Conservation (phyloP, 441 rosid species). For the Arabidopsis hybrid region DNA sequence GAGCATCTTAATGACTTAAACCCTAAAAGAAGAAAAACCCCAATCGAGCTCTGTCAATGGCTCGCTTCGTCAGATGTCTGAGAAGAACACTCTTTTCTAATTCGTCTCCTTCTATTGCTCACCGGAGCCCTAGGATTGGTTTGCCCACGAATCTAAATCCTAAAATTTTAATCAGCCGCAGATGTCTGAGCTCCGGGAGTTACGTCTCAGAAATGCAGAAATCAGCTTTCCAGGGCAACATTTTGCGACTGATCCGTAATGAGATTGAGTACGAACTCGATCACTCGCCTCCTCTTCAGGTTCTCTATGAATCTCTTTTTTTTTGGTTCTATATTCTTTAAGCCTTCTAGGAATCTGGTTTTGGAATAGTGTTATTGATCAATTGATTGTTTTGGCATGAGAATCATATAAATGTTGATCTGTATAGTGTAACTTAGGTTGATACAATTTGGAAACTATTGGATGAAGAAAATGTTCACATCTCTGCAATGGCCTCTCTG, state of each 20-base stretch:
- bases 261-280: slow-evolving; percentile 71
- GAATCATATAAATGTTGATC: slow-evolving; percentile 12
- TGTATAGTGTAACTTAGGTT: neutral
- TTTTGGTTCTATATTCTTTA: neutral
- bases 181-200: slow-evolving; percentile 48
- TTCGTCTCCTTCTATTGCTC: slow-evolving; percentile 33
- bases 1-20: slow-evolving; percentile 32
- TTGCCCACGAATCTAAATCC: slow-evolving; percentile 24
- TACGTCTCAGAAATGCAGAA: slow-evolving; percentile 54
- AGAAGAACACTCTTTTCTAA: slow-evolving; percentile 43
- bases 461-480: slow-evolving; percentile 6
- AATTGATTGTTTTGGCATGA: neutral
- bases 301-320: neutral
- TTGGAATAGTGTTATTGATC: neutral
- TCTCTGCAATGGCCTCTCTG: slow-evolving; percentile 1
- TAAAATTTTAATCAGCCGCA: slow-evolving; percentile 15
- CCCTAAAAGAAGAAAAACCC: slow-evolving; percentile 35
- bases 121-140: slow-evolving; percentile 16
- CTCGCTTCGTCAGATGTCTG: slow-evolving; percentile 49
- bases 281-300: slow-evolving; percentile 57
- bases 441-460: neutral
- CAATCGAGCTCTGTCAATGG: slow-evolving; percentile 34
- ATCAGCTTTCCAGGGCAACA: neutral
- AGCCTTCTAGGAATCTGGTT: slow-evolving; percentile 19
- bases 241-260: slow-evolving; percentile 57